A percentile compares a stretch with the other conserved stretches of the same genome.
Evolutionary conservation across 352 stramenopile genomes (phyloP).

Genomic region (Elongisporangium senticosum): DNA sequence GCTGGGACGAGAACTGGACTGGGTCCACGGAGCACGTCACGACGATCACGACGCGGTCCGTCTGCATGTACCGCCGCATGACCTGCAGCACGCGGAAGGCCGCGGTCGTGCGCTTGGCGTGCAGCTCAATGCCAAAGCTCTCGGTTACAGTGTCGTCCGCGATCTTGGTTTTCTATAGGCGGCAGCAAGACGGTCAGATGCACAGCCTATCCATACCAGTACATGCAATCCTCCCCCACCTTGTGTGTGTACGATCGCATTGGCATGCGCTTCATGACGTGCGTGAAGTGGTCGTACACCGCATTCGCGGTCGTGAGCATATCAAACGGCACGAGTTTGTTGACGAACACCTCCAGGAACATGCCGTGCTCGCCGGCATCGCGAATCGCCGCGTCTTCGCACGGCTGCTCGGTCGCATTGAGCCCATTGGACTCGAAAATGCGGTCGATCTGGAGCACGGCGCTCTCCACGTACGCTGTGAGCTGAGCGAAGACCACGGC

Average conservation of each 20-base stretch:
- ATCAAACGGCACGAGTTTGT: constrained; percentile 13
- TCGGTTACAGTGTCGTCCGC: constrained; percentile 3
- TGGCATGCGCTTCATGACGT: neutral
- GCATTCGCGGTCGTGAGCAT: neutral
- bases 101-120: neutral
- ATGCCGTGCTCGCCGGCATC: constrained; percentile 10
- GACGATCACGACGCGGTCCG: constrained; percentile 2
- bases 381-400: neutral
- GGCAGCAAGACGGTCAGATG: neutral
- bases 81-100: constrained; percentile 7
- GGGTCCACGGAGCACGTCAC: neutral
- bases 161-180: neutral
- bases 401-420: neutral
- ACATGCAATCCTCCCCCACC: too few species aligned
- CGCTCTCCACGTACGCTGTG: neutral
- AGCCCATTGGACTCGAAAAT: neutral
- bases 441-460: neutral
- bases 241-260: neutral
- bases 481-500: neutral
- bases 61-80: neutral
- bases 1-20: neutral
- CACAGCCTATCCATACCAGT: too few species aligned
- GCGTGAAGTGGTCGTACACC: neutral
- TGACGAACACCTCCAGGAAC: constrained; percentile 23
- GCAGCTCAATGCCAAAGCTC: constrained; percentile 9